These are phyloP conservation scores for Obelidium mucronatum DNA, from an alignment of 192 early-diverging fungal genomes.

Conservation along the genomic window DNA sequence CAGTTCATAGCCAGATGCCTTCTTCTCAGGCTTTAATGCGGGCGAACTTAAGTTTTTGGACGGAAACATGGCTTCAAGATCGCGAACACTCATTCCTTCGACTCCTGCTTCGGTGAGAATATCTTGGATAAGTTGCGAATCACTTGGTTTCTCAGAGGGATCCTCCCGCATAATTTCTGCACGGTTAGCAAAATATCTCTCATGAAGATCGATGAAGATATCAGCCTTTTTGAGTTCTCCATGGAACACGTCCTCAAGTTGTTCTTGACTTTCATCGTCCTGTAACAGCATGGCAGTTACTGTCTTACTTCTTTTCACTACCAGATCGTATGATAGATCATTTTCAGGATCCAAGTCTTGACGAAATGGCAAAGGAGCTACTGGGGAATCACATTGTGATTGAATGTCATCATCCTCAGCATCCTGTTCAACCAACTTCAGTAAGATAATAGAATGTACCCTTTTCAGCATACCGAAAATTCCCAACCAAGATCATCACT, in stretches of 20 bases:
- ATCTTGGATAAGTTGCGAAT: not conserved
- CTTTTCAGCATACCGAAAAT: conserved; percentile 2
- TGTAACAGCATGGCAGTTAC: conserved; percentile 10
- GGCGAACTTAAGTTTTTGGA: not conserved
- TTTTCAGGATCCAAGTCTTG: conserved; percentile 7
- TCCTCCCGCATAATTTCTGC: not conserved
- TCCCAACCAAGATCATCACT: conserved; percentile 27
- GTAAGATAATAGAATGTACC: not conserved
- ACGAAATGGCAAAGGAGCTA: not conserved
- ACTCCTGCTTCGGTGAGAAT: conserved; percentile 6
- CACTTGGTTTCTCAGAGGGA: not conserved
- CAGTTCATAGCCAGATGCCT: conserved; percentile 6
- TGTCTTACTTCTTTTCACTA: conserved; percentile 8
- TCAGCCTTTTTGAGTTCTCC: conserved; percentile 18
- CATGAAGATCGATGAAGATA: conserved; percentile 30
- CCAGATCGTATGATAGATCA: not conserved
- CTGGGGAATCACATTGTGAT: not conserved
- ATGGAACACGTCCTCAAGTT: conserved; percentile 14
- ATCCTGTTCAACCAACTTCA: not conserved
- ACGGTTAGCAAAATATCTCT: conserved; percentile 19
- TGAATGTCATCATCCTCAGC: not conserved
- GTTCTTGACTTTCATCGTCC: not conserved
- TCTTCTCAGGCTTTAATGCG: not conserved
- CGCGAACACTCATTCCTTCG: conserved; percentile 14
- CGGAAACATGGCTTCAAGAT: conserved; percentile 11